Evolutionary conservation across 768 basidiomycete species (phyloP).

Genomic region (Suillus alpinus): DNA sequence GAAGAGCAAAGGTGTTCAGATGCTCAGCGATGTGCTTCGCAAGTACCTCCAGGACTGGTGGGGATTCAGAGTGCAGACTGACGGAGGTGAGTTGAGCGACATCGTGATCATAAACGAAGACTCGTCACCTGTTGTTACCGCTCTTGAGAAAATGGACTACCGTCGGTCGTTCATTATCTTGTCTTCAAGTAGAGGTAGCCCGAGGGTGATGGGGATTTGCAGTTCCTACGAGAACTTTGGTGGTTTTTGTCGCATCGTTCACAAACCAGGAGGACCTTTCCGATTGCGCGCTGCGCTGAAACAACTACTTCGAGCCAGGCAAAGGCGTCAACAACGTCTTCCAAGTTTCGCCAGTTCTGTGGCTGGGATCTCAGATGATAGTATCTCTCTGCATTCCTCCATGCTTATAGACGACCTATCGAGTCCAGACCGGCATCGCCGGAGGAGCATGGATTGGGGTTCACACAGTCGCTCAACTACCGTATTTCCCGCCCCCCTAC

Average conservation of each 20-base stretch:
- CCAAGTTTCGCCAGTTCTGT: constrained; percentile 15
- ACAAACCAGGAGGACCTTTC: constrained; percentile 86
- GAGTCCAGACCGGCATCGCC: constrained; percentile 24
- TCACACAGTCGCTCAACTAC: constrained; percentile 11
- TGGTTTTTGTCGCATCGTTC: constrained; percentile 84
- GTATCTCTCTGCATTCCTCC: constrained; percentile 24
- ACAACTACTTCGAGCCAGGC: constrained; percentile 33
- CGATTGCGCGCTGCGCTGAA: constrained; percentile 66
- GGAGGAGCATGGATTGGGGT: constrained; percentile 33
- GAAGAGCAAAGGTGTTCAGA: constrained; percentile 60
- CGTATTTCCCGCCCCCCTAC: constrained; percentile 6
- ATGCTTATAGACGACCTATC: constrained; percentile 25
- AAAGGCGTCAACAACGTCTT: constrained; percentile 28
- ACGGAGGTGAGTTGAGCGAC: constrained; percentile 51
- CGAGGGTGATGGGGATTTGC: constrained; percentile 57
- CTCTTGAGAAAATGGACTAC: constrained; percentile 56
- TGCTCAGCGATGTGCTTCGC: constrained; percentile 59
- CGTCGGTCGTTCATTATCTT: constrained; percentile 72
- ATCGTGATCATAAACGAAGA: constrained; percentile 85
- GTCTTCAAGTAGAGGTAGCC: constrained; percentile 66
- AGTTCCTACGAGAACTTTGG: constrained; percentile 76
- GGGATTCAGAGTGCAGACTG: constrained; percentile 55
- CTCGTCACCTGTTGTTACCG: constrained; percentile 49
- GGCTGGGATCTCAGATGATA: constrained; percentile 23
- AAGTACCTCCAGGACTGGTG: constrained; percentile 76